Percentiles rank a stretch among this genome's conserved stretches.
These are phyloP conservation scores for Aspergillus mulundensis DNA, from an alignment of 495 filamentous ascomycete genomes.

Conservation along the genomic window DNA sequence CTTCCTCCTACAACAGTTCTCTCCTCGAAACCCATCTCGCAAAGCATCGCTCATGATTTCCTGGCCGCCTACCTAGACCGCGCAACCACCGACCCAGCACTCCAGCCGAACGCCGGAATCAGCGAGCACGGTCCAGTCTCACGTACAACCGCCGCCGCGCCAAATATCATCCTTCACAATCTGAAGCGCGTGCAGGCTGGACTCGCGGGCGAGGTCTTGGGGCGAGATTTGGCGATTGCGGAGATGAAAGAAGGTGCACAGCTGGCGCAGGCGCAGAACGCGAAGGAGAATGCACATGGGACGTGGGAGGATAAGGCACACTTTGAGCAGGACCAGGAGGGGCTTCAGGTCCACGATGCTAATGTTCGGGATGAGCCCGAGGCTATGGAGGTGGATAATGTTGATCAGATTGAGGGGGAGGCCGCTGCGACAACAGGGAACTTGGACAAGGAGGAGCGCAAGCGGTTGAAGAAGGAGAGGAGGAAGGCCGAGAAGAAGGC, in stretches of 20 bases:
- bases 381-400: conserved; percentile 27
- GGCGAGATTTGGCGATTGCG: conserved; percentile 41
- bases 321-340: conserved; percentile 40
- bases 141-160: conserved; percentile 48
- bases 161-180: conserved; percentile 59
- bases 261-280: conserved; percentile 19
- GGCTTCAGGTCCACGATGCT: conserved; percentile 7
- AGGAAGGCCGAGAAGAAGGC: conserved; percentile 40
- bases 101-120: conserved; percentile 64
- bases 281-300: conserved; percentile 20
- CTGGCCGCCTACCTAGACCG: conserved; percentile 56
- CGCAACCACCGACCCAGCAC: conserved; percentile 52
- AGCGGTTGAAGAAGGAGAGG: conserved; percentile 50
- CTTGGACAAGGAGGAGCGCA: conserved; percentile 47
- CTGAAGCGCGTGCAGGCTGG: conserved; percentile 64
- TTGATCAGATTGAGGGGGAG: conserved; percentile 18
- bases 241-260: conserved; percentile 35
- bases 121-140: conserved; percentile 56
- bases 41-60: conserved; percentile 50
- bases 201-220: conserved; percentile 54
- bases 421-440: conserved; percentile 15
- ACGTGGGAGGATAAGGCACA: conserved; percentile 52
- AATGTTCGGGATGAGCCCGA: conserved; percentile 13
- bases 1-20: conserved; percentile 44
- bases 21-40: conserved; percentile 42